Percentiles rank a stretch among this genome's conserved stretches.
phyloP scores from a whole-genome alignment of 345 rosid genomes.

The Populus tremula region DNA sequence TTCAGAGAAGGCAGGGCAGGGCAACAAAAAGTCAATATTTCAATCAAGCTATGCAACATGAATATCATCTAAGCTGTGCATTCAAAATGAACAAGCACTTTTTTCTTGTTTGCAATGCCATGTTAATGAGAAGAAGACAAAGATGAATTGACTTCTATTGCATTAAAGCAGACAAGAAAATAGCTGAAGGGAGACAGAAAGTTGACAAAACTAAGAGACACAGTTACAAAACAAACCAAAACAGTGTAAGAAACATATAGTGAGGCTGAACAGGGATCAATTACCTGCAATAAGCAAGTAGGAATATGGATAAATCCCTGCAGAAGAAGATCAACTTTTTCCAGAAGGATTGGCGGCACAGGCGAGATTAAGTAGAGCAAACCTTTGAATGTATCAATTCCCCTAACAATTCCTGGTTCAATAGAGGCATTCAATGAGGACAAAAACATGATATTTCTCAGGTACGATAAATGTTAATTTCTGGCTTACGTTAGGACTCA shows the following conservation, averaged over 20 bases:
- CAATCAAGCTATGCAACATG: neutral
- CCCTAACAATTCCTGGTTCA: slow-evolving; percentile 80
- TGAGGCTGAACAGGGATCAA: neutral
- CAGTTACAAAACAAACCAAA: neutral
- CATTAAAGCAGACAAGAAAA: neutral
- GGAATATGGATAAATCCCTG: slow-evolving; percentile 84
- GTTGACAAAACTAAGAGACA: neutral
- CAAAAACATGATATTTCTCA: neutral
- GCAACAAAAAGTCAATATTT: neutral
- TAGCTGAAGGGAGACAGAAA: neutral
- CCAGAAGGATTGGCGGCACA: slow-evolving; percentile 60
- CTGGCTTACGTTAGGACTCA: too few species aligned
- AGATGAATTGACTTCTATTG: neutral
- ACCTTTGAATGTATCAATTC: slow-evolving; percentile 65
- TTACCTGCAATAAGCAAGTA: slow-evolving; percentile 74
- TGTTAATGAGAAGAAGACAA: neutral
- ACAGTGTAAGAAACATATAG: neutral
- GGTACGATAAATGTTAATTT: too few species aligned
- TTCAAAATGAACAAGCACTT: neutral
- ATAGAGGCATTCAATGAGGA: slow-evolving; percentile 7
- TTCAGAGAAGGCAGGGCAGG: neutral
- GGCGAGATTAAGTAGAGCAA: slow-evolving; percentile 77
- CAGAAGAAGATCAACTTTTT: slow-evolving; percentile 71
- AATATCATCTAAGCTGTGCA: neutral
- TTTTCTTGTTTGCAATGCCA: neutral